Evolutionary conservation across 75 land plant species (phyloP), one percentile per base, ranked within the genome.

Genomic region (Adiantum capillusveneris): DNA sequence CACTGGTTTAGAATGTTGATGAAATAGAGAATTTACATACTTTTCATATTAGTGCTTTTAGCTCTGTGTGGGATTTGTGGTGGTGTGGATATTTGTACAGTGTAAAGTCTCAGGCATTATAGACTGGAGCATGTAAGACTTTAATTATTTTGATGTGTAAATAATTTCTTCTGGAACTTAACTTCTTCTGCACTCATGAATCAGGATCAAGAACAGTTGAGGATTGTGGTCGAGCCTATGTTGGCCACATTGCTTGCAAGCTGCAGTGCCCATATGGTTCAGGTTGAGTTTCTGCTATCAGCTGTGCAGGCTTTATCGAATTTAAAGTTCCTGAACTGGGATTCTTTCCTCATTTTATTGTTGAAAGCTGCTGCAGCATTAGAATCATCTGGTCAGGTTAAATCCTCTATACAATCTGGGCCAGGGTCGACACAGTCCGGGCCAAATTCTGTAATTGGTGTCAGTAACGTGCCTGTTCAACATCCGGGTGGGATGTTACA

Each of bases 271-370:
- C 96, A 95, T 75, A 83, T 75, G 37, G 83, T 82, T 25, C 87
- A 88, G 30, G 81, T 88, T 25, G 92, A 95, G 29, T 95, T 95
- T 75, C 72, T 95, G 44, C 66, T 90, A 42, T 86, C 82, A 71
- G 77, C 92, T 41, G 54, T 86, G 46, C 76, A 80, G 44, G 78
- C 69, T 67, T 76, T 90, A 76, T 69, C 80, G 60, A 67, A 57
- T 34, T 59, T 86, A 29, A 83, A 71, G 20, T 78, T 75, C 42
- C 66, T 95, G 45, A 90, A 84, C 44, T 95, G 96, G 99, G 99
- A 95, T 61, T 73, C 85, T 43, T 84, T 95, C 62, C 65, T 95
- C 41, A 79, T 80, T 19, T 72, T 82, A 25, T 81, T 95, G 59
- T 84, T 95, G 46, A 69, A 79, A 54, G 63, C 82, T 27, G 73